Evolutionary conservation across 306 rosid species (phyloP), one percentile per base, ranked within the genome.

Genomic region (Herpetospermum pedunculosum): DNA sequence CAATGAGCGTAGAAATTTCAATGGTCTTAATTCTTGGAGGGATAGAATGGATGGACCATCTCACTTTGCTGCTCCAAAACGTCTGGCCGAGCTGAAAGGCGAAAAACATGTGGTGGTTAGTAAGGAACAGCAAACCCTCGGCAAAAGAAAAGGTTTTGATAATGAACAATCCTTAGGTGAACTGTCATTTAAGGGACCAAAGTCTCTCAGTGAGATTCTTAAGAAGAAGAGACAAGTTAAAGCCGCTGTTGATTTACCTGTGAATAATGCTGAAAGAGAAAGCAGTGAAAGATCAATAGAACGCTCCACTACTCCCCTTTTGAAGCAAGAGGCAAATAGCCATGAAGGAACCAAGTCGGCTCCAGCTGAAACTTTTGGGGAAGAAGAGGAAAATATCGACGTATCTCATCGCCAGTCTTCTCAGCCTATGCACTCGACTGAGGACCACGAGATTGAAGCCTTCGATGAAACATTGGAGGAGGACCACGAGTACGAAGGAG

Each of bases 201-300:
- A 81, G 80, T 91, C 98, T 81, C 98, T 94, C 1, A 89, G 95
- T 49, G 98, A 94, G 79, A 94, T 94, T 83, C 84, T 94, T 78
- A 94, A 87, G 85, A 87, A 80, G 80, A 94, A 94, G 83, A 87
- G 86, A 80, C 91, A 77, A 72, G 83, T 82, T 73, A 80, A 72
- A 53, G 84, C 81, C 63, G 87, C 78, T 77, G 76, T 78, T 40
- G 85, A 86, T 44, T 77, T 78, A 34, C 80, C 83, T 59, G 23
- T 25, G 26, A 30, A 74, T 40, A 62, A 73, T 49, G 76, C 74
- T 78, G 80, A 41, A 69, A 86, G 72, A 40, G 86, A 83, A 73
- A 71, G 54, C 73, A 23, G 73, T 4, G 82, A 47, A 21, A 68
- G 52, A 35, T 53, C 50, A 8, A 32, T 59, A 57, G 63, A 76